These are phyloP conservation scores for Babesia sp. DNA, from an alignment of 169 alveolate genomes.

Conservation along the genomic window DNA sequence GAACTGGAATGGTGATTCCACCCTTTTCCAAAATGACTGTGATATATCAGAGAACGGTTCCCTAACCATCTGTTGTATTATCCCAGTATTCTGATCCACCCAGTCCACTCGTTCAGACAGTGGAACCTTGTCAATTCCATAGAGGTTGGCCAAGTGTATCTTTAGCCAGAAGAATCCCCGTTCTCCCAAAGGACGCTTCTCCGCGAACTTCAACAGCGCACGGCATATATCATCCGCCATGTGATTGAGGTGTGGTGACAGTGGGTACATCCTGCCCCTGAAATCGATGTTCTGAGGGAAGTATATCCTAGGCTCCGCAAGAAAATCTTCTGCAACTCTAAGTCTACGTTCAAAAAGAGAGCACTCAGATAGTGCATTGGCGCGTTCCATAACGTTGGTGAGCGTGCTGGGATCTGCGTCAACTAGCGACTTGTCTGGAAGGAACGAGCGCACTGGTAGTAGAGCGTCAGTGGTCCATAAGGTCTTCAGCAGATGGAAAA, in stretches of 20 bases:
- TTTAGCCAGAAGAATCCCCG: conserved; percentile 95
- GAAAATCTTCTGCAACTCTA: conserved; percentile 85
- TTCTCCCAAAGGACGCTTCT: conserved; percentile 87
- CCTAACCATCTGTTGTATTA: conserved; percentile 68
- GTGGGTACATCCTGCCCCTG: conserved; percentile 96
- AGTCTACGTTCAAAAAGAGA: conserved; percentile 75
- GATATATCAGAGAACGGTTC: conserved; percentile 81
- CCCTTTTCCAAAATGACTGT: conserved; percentile 81
- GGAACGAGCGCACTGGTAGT: conserved; percentile 42
- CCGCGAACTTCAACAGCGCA: conserved; percentile 90
- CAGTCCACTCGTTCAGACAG: conserved; percentile 82
- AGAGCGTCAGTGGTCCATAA: conserved; percentile 59
- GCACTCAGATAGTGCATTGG: conserved; percentile 68
- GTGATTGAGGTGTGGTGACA: conserved; percentile 93
- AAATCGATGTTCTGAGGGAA: conserved; percentile 97
- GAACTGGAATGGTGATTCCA: conserved; percentile 95
- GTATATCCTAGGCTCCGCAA: conserved; percentile 81
- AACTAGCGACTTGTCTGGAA: conserved; percentile 35
- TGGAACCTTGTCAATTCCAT: conserved; percentile 90
- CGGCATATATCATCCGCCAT: conserved; percentile 94
- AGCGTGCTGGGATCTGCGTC: conserved; percentile 1
- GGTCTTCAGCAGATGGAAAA: conserved; percentile 55
- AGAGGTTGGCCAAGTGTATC: conserved; percentile 89
- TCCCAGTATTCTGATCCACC: conserved; percentile 78
- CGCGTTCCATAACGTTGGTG: conserved; percentile 52